A percentile compares a stretch with the other conserved stretches of the same genome.
Conservation (phyloP, 257 asterid species). For the Thymus quinquecostatus region DNA sequence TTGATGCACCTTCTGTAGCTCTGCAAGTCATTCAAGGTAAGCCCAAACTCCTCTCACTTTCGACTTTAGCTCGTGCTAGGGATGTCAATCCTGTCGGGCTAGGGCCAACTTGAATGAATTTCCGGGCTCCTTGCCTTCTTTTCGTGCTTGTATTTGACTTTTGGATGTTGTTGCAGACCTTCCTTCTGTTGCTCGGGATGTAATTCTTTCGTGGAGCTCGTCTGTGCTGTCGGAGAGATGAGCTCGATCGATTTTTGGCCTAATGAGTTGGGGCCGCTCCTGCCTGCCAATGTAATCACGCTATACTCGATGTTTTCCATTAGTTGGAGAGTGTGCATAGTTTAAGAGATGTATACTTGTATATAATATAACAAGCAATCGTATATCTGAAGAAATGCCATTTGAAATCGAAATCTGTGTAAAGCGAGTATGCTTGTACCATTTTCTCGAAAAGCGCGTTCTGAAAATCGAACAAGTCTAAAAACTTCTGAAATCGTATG, state of each 20-base stretch:
- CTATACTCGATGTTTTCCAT: background rate
- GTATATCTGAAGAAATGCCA: slow-evolving; percentile 23
- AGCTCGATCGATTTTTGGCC: slow-evolving; percentile 5
- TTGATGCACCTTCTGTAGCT: slow-evolving; percentile 82
- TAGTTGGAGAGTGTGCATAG: background rate
- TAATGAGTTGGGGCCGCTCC: background rate
- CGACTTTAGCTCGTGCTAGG: background rate
- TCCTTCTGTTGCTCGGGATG: slow-evolving; percentile 93
- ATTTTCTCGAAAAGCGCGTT: too few relatives aligned
- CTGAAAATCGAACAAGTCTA: too few relatives aligned
- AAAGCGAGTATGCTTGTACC: too few relatives aligned
- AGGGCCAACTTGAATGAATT: background rate
- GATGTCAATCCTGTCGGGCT: background rate
- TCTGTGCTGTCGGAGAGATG: slow-evolving; percentile 73
- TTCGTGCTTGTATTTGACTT: too few relatives aligned
- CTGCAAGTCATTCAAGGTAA: slow-evolving; percentile 86
- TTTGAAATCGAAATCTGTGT: too few relatives aligned
- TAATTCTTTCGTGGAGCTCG: slow-evolving; percentile 88
- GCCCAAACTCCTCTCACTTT: slow-evolving; percentile 1
- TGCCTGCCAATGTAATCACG: background rate
- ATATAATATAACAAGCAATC: slow-evolving; percentile 3
- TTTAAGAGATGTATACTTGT: slow-evolving; percentile 17
- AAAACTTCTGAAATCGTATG: too few relatives aligned
- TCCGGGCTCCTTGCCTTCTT: background rate
- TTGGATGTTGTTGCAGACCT: slow-evolving; percentile 55